These are phyloP conservation scores for Naganishia albida DNA, from an alignment of 1,284 basidiomycete species.

Conservation along the genomic window DNA sequence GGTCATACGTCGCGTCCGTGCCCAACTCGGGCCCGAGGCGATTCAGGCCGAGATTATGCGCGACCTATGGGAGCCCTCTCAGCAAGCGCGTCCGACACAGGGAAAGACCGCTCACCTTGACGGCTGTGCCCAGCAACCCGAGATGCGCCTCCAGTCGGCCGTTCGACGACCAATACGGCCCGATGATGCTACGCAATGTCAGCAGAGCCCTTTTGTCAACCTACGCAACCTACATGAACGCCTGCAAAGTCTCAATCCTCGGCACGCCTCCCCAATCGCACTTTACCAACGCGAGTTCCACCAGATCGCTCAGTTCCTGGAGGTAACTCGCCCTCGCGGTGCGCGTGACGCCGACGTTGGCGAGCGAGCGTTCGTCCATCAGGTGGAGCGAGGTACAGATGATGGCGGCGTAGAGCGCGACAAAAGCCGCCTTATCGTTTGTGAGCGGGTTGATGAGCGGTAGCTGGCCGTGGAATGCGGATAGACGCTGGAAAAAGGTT, in stretches of 20 bases:
- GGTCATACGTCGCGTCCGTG: background rate
- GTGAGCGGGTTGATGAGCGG: slow-evolving; percentile 33
- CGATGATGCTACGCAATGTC: slow-evolving; percentile 9
- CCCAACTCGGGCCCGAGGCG: slow-evolving; percentile 3
- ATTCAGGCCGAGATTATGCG: slow-evolving; percentile 16
- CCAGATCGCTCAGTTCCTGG: slow-evolving; percentile 21
- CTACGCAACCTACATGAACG: slow-evolving; percentile 11
- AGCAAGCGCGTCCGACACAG: background rate
- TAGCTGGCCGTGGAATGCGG: slow-evolving; percentile 32
- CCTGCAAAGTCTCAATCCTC: slow-evolving; percentile 34
- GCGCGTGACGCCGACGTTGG: slow-evolving; percentile 11
- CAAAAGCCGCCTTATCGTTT: slow-evolving; percentile 35
- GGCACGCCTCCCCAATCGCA: slow-evolving; percentile 41
- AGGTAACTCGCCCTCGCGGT: background rate
- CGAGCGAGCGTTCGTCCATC: slow-evolving; percentile 10
- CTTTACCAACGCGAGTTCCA: slow-evolving; percentile 35
- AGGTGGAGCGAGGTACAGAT: slow-evolving; percentile 25
- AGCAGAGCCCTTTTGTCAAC: background rate
- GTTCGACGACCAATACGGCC: slow-evolving; percentile 20
- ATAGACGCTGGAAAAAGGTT: slow-evolving; percentile 36
- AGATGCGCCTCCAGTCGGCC: slow-evolving; percentile 12
- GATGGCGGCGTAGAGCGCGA: slow-evolving; percentile 29
- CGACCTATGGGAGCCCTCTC: background rate
- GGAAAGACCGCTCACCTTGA: slow-evolving; percentile 10
- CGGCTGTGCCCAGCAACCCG: slow-evolving; percentile 4